Evolutionary conservation across 164 flowering plant species (phyloP), one percentile per base, ranked within the genome.

Genomic region (Santalum album): DNA sequence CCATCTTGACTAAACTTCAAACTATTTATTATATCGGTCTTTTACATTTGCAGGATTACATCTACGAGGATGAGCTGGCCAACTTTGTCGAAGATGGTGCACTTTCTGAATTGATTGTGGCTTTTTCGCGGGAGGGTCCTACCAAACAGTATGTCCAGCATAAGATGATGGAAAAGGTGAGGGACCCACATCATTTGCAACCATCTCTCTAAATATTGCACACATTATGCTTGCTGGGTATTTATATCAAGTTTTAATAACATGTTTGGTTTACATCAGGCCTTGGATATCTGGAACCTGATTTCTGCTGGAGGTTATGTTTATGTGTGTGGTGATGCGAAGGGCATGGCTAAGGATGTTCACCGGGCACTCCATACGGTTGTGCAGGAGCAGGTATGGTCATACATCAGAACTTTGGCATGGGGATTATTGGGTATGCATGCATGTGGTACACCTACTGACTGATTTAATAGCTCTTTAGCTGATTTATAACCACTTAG

Each of bases 321-420:
- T 34, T 90, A 85, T 72, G 97, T 90, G 2, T 90, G 97, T 68
- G 97, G 97, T 63, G 97, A 90, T 76, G 97, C 97, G 23, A 90
- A 90, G 72, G 94, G 96, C 21, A 90, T 90, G 97, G 97, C 97
- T 15, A 76, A 78, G 66, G 96, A 90, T 70, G 97, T 87, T 49
- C 97, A 90, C 53, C 85, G 91, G 20, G 75, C 86, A 23, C 58
- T 90, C 62, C 96, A 90, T 65, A 75, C 78, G 54, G 79, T 90
- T 25, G 80, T 77, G 51, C 89, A 83, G 54, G 84, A 81, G 62
- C 90, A 86, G 91, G 96, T 83, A 65, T 26, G 21, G 14, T 38
- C 3, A 16, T 16, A 38, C 9, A 29, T 29, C 34, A 29, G 34
- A 3, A 29, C 6, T 29, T 29, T n/a, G n/a, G n/a, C n/a, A n/a